Evolutionary conservation across 1,284 basidiomycete species (phyloP).

Genomic region (Sporisorium graminicola): DNA sequence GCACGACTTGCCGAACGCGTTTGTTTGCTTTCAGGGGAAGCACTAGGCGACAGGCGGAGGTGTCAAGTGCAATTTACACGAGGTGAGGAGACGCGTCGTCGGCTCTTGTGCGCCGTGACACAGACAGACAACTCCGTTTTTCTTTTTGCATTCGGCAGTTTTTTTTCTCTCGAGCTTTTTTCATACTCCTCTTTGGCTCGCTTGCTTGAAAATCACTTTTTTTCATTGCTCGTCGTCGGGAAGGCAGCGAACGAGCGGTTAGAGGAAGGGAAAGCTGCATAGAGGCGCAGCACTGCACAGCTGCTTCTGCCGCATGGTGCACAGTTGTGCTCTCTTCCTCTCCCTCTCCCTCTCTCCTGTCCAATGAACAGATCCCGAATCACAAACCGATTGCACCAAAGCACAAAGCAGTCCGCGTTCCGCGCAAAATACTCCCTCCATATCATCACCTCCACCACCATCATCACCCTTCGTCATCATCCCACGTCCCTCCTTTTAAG

Average conservation of each 20-base stretch:
- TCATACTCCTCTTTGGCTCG: slow-evolving; percentile 2
- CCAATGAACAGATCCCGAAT: neutral
- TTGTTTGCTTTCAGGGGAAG: neutral
- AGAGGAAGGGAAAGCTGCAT: neutral
- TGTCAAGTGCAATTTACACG: slow-evolving; percentile 20
- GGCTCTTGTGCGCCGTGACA: neutral
- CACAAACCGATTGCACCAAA: neutral
- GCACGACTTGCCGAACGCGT: neutral
- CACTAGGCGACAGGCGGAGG: slow-evolving; percentile 6
- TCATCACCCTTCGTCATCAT: neutral
- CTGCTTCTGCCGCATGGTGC: slow-evolving; percentile 5
- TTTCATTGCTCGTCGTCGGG: slow-evolving; percentile 1
- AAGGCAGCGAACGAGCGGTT: neutral
- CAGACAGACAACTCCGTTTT: slow-evolving; percentile 7
- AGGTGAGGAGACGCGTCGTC: slow-evolving; percentile 9
- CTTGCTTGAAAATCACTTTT: neutral
- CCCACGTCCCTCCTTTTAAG: neutral
- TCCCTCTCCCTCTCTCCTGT: neutral
- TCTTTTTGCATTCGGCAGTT: slow-evolving; percentile 16
- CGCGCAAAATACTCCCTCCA: slow-evolving; percentile 16
- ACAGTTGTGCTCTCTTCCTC: too few relatives aligned
- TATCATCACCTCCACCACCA: slow-evolving; percentile 48
- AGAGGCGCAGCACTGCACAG: neutral
- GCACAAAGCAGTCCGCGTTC: slow-evolving; percentile 4
- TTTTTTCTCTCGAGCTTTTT: slow-evolving; percentile 6